A percentile compares a stretch with the other conserved stretches of the same genome.
phyloP scores from a whole-genome alignment of 106 monocot species.

The Triglochin maritima region DNA sequence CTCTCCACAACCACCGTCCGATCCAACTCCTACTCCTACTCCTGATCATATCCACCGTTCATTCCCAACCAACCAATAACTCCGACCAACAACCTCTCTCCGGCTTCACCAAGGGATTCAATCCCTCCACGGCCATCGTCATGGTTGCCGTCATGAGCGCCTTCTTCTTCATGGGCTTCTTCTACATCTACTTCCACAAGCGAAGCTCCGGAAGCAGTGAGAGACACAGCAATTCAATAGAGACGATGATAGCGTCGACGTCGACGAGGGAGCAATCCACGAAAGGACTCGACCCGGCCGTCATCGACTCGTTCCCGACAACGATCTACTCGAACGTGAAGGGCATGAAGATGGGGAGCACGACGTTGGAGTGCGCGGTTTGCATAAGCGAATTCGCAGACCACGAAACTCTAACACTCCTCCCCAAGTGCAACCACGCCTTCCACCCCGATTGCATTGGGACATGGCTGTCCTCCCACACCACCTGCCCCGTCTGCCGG shows the following conservation, averaged over 20 bases:
- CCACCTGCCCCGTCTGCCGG: slow-evolving; percentile 95
- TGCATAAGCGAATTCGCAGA: slow-evolving; percentile 93
- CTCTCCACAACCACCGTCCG: neutral
- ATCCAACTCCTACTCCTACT: neutral
- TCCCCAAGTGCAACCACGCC: slow-evolving; percentile 79
- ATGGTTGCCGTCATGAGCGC: slow-evolving; percentile 57
- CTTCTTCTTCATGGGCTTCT: slow-evolving; percentile 78
- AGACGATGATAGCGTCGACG: neutral
- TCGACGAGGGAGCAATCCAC: slow-evolving; percentile 2
- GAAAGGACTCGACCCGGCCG: slow-evolving; percentile 43
- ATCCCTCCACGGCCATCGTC: slow-evolving; percentile 59
- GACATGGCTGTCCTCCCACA: slow-evolving; percentile 72
- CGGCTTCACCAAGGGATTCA: slow-evolving; percentile 23
- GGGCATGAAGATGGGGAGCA: slow-evolving; percentile 59
- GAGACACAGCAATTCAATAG: neutral
- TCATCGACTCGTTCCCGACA: slow-evolving; percentile 60
- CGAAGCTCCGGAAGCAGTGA: slow-evolving; percentile 5
- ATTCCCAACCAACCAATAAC: neutral
- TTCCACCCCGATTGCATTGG: slow-evolving; percentile 96
- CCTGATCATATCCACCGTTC: neutral
- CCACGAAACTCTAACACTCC: slow-evolving; percentile 61
- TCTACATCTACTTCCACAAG: slow-evolving; percentile 77
- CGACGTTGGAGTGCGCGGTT: slow-evolving; percentile 80
- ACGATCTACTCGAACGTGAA: slow-evolving; percentile 79
- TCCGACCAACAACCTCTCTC: neutral